These are phyloP conservation scores for Pseudodiploospora longispora DNA, from an alignment of 2,329 filamentous ascomycete species.

Conservation along the genomic window DNA sequence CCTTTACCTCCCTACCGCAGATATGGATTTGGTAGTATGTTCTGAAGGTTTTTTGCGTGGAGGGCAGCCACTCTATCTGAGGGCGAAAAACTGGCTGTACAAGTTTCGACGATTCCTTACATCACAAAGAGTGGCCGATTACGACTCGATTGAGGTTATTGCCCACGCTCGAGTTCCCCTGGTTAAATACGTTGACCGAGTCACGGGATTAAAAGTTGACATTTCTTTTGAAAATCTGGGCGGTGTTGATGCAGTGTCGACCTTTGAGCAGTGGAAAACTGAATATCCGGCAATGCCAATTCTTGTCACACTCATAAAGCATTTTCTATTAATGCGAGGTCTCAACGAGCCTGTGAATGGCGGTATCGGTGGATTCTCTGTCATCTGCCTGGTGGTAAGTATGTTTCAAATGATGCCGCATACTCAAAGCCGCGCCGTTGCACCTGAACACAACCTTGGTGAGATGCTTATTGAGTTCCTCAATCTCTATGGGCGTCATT, in stretches of 20 bases:
- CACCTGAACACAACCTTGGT: slow-evolving; percentile 62
- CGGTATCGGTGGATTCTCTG: slow-evolving; percentile 86
- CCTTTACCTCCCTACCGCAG: slow-evolving; percentile 61
- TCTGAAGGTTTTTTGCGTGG: slow-evolving; percentile 48
- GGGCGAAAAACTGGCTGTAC: slow-evolving; percentile 49
- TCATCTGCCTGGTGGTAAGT: slow-evolving; percentile 88
- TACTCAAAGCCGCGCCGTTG: slow-evolving; percentile 51
- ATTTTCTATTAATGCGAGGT: slow-evolving; percentile 80
- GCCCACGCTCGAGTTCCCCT: slow-evolving; percentile 75
- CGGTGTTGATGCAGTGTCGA: slow-evolving; percentile 71
- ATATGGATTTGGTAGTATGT: slow-evolving; percentile 88
- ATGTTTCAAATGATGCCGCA: slow-evolving; percentile 75
- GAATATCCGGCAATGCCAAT: slow-evolving; percentile 79
- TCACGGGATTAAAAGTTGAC: slow-evolving; percentile 78
- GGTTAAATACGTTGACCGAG: slow-evolving; percentile 77
- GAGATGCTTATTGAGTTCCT: slow-evolving; percentile 82
- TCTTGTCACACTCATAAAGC: slow-evolving; percentile 82
- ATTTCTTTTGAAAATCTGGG: slow-evolving; percentile 90
- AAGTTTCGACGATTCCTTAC: slow-evolving; percentile 55
- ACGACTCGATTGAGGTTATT: slow-evolving; percentile 59
- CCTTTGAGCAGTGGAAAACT: slow-evolving; percentile 71
- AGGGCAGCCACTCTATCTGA: slow-evolving; percentile 38
- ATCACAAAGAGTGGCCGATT: slow-evolving; percentile 46
- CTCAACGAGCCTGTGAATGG: slow-evolving; percentile 88
- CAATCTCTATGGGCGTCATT: slow-evolving; percentile 77